Percentiles rank a stretch among this genome's conserved stretches.
Conservation (phyloP, 129 eudicot species). For the Pittosporum tobira region DNA sequence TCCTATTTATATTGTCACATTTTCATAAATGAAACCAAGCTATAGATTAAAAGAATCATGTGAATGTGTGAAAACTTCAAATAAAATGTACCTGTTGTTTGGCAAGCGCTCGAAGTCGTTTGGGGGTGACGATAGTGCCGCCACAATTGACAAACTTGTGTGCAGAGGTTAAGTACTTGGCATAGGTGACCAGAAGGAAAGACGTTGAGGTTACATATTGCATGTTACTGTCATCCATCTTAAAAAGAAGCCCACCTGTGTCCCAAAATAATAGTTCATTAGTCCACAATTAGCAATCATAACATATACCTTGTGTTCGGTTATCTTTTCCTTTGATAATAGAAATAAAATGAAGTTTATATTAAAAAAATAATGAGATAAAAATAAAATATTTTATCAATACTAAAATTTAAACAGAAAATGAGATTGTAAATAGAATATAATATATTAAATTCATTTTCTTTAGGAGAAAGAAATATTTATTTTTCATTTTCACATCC, state of each 20-base stretch:
- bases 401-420: no score
- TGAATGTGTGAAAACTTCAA: not conserved
- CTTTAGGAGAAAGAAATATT: no score
- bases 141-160: constrained; percentile 68
- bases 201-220: constrained; percentile 97
- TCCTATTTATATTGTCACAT: no score
- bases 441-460: no score
- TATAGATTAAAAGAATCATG: not conserved
- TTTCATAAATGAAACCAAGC: not conserved
- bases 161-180: constrained; percentile 81
- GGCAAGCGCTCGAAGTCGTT: constrained; percentile 59
- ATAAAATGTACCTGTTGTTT: constrained; percentile 51
- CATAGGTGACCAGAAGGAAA: constrained; percentile 72
- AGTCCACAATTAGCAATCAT: not conserved
- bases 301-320: no score
- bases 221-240: constrained; percentile 84
- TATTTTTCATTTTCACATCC: no score
- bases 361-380: no score
- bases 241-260: constrained; percentile 82
- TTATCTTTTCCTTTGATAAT: no score
- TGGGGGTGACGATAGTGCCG: constrained; percentile 56
- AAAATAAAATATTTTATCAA: no score
- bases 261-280: not conserved
- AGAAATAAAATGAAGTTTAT: no score
- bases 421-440: no score